Evolutionary conservation across 371 early-diverging fungal species (phyloP), one percentile per base, ranked within the genome.

Genomic region (Syncephalastrum racemosum): DNA sequence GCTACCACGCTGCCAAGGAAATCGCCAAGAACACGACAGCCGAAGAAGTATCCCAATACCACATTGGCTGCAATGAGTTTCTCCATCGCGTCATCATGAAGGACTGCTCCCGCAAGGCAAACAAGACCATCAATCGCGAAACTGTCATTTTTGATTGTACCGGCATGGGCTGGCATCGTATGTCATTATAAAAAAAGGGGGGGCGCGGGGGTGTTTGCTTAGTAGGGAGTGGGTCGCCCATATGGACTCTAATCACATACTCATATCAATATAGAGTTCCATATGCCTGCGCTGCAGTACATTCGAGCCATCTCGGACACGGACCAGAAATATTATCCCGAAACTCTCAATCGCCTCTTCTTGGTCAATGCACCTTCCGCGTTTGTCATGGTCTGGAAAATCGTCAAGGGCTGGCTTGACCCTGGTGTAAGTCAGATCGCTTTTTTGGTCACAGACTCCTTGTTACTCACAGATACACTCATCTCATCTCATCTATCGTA

Each of bases 241-340:
- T n/a, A n/a, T n/a, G n/a, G n/a, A n/a, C n/a, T n/a, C n/a, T n/a
- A n/a, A 41, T 41, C 42, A 41, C 42, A 42, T 41, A 70, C n/a
- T 20, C n/a, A 18, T 16, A 15, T 36, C 18, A 47, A 27, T 39
- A 8, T 53, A 88, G 86, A 90, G 53, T 75, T 92, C 62, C 82
- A 92, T 62, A 80, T 88, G 79, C 88, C 89, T 36, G 93, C 88
- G 8, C 73, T 93, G 51, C 75, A 84, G 18, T 84, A 88, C 70
- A 77, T 92, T 54, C 72, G 82, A 15, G 87, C 87, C 41, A 78
- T 92, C 55, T 77, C 89, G n/a, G 88, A 90, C 58, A 76, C 81
- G 55, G 92, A 91, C 70, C 90, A 91, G 62, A 85, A 83, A 46
- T 86, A 89, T 53, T 94, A 93, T 58, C 94, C 94, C 15, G 94